These are phyloP conservation scores for Oryza officinalis DNA, from an alignment of 176 grass and related monocot genomes.

Conservation along the genomic window DNA sequence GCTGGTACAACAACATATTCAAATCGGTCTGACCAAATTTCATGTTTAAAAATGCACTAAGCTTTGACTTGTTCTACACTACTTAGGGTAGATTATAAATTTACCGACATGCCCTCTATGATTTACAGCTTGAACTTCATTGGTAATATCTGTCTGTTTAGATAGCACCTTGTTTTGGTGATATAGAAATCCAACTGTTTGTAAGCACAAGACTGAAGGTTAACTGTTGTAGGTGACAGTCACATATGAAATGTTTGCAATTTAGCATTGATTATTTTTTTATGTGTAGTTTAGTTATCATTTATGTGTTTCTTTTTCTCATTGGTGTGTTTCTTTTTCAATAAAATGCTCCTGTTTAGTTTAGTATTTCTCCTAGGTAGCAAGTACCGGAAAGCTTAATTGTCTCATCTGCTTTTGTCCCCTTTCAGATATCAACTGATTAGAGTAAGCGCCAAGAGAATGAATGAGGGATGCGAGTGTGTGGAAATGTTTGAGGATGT, in stretches of 20 bases:
- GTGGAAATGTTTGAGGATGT: slow-evolving; percentile 99
- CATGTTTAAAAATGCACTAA: slow-evolving; percentile 6
- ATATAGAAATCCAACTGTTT: slow-evolving; percentile 6
- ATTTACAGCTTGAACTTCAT: slow-evolving; percentile 6
- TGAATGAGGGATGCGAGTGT: slow-evolving; percentile 91
- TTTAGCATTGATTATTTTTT: slow-evolving; percentile 11
- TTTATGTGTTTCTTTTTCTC: too few relatives aligned
- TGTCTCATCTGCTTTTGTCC: slow-evolving; percentile 19
- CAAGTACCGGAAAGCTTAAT: not conserved
- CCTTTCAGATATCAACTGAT: slow-evolving; percentile 82
- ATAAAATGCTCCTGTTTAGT: not conserved
- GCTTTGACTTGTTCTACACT: slow-evolving; percentile 9
- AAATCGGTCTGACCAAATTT: slow-evolving; percentile 63
- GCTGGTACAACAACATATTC: slow-evolving; percentile 92
- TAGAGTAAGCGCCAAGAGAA: slow-evolving; percentile 75
- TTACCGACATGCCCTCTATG: not conserved
- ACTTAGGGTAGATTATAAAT: not conserved
- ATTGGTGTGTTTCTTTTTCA: slow-evolving; percentile 12
- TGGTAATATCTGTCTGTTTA: not conserved
- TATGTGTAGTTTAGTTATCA: slow-evolving; percentile 17
- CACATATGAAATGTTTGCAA: not conserved
- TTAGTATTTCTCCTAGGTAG: slow-evolving; percentile 3
- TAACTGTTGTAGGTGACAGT: not conserved
- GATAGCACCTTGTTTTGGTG: not conserved
- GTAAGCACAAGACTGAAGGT: not conserved